phyloP scores from a whole-genome alignment of 768 basidiomycete species.

The Cyathus striatus region DNA sequence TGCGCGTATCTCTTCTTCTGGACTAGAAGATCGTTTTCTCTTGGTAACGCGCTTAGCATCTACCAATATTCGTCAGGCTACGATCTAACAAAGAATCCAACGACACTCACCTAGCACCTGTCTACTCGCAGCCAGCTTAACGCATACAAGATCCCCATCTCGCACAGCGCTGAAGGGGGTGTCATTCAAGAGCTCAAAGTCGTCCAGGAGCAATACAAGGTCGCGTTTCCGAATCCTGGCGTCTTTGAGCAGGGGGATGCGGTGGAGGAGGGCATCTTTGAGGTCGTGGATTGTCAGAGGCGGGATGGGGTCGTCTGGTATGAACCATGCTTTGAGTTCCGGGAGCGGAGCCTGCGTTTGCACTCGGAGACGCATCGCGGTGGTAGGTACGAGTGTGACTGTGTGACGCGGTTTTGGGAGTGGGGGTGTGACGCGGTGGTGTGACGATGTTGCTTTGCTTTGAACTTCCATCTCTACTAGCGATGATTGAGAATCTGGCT shows the following conservation, averaged over 20 bases:
- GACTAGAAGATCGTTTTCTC: too few species aligned
- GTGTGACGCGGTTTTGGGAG: too few species aligned
- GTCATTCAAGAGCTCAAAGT: conserved; percentile 42
- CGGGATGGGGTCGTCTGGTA: conserved; percentile 19
- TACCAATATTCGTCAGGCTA: not conserved
- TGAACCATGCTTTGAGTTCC: conserved; percentile 48
- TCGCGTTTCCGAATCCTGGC: conserved; percentile 12
- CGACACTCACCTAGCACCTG: not conserved
- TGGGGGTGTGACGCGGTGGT: too few species aligned
- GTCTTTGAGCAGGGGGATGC: conserved; percentile 24
- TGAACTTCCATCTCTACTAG: too few species aligned
- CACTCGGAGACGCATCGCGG: conserved; percentile 45
- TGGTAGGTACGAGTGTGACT: too few species aligned
- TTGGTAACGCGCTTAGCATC: not conserved
- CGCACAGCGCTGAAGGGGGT: conserved; percentile 32
- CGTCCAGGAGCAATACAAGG: conserved; percentile 34
- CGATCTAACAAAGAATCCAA: not conserved
- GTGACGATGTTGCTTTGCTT: too few species aligned
- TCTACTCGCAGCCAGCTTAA: conserved; percentile 16
- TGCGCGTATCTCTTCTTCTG: too few species aligned
- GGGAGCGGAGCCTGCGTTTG: conserved; percentile 44
- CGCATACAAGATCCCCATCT: conserved; percentile 43
- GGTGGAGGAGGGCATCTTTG: conserved; percentile 29
- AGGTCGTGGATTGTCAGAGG: conserved; percentile 26
- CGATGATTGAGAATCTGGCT: too few species aligned